Base-by-base conservation (phyloP, 2,329 filamentous ascomycete genomes). In the Incumbomyces lentus region DNA sequence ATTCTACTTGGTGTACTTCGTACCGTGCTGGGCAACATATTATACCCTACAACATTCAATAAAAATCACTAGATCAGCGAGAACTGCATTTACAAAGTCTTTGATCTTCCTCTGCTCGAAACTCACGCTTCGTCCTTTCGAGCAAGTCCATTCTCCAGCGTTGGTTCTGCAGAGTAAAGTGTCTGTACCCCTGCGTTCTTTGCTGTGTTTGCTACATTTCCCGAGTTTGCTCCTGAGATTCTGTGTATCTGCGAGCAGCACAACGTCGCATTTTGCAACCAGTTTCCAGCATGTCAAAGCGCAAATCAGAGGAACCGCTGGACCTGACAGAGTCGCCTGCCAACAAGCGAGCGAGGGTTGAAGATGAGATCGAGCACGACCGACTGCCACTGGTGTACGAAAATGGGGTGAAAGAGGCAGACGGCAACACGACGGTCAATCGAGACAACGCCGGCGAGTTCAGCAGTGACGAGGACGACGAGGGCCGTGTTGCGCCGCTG, bases 261-360 rank as follows among this genome's bases (percentile, higher is more conserved):
- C 22, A 26, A 26, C 22, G 22, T 26, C 8, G 22, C 5, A 26
- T 5, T 26, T 26, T 13, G 5, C 33, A 13, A 30, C 16, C 42
- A 30, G 38, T 26, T 30, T 33, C 19, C 37, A 44, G 18, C 6
- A 72, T 72, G 69, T 60, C 68, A 17, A 72, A 72, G 52, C 62
- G 69, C 57, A 66, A 64, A 50, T 70, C 69, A 33, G 69, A 71
- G 51, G 55, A 64, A 39, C 59, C 65, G 22, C 56, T 68, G 13
- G 68, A 70, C 48, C 48, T 59, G 7, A 49, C 54, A 2, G 47
- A 52, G 12, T 71, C 69, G n/a, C 68, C 68, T 6, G 61, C 60
- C 29, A 67, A 63, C 26, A 72, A 72, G 55, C 70, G 66, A 47
- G 62, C 60, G 18, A 66, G 68, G 16, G 57, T 70, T 37, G 65